Evolutionary conservation across 2,329 filamentous ascomycete genomes (phyloP).

Genomic region (Lachnellula occidentalis): DNA sequence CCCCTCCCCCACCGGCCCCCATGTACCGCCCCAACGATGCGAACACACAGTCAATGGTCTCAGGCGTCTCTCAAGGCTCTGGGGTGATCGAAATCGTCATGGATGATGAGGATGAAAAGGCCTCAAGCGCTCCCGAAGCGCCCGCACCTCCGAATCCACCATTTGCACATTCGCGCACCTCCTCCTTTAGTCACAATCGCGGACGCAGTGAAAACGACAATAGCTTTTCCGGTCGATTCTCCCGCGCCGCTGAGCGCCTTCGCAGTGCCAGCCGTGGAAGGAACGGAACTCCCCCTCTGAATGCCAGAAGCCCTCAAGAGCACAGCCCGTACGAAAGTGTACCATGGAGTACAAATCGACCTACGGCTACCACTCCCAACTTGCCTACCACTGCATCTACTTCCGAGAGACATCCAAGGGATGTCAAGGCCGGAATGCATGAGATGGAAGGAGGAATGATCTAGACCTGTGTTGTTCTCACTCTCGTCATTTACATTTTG

Average conservation of each 20-base stretch:
- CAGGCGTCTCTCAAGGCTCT: slow-evolving; percentile 41
- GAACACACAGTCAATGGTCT: slow-evolving; percentile 31
- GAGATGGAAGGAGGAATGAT: slow-evolving; percentile 32
- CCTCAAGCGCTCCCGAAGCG: slow-evolving; percentile 11
- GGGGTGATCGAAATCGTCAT: slow-evolving; percentile 63
- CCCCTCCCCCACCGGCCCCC: slow-evolving; percentile 56
- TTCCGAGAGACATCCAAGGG: slow-evolving; percentile 29
- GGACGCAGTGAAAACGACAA: slow-evolving; percentile 50
- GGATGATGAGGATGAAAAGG: slow-evolving; percentile 44
- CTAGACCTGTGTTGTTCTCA: slow-evolving; percentile 9
- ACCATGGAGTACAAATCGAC: slow-evolving; percentile 18
- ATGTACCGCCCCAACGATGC: slow-evolving; percentile 38
- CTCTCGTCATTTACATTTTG: background rate
- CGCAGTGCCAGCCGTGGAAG: slow-evolving; percentile 54
- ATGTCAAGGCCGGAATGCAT: slow-evolving; percentile 27
- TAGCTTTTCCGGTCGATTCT: slow-evolving; percentile 48
- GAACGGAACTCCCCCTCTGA: slow-evolving; percentile 30
- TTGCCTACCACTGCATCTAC: background rate
- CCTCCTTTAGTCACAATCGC: slow-evolving; percentile 43
- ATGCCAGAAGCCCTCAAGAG: slow-evolving; percentile 24
- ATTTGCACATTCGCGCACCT: slow-evolving; percentile 25
- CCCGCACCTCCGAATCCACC: slow-evolving; percentile 36
- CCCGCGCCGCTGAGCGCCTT: slow-evolving; percentile 54
- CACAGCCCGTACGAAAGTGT: slow-evolving; percentile 31
- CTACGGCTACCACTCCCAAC: slow-evolving; percentile 8